Conservation (phyloP, 2,329 filamentous ascomycete species). For the Delphinella strobiligena region DNA sequence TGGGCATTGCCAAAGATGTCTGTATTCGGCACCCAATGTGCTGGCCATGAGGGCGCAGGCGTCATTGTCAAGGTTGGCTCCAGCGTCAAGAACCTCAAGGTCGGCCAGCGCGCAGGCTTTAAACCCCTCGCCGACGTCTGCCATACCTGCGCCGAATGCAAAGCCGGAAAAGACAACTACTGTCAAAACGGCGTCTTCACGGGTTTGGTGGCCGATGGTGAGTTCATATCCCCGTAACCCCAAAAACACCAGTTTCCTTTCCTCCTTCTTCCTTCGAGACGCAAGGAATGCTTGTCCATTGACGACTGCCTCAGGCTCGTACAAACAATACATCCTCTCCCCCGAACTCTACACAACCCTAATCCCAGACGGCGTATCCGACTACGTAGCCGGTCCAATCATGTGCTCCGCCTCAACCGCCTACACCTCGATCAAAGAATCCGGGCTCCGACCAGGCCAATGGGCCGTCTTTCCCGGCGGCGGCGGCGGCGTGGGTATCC, state of each 20-base stretch:
- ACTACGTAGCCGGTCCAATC: slow-evolving; percentile 46
- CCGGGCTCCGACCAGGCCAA: slow-evolving; percentile 37
- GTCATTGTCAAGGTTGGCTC: slow-evolving; percentile 45
- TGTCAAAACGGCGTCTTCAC: slow-evolving; percentile 34
- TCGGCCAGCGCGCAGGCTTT: slow-evolving; percentile 42
- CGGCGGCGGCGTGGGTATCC: slow-evolving; percentile 46
- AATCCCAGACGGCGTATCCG: slow-evolving; percentile 44
- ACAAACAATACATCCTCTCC: slow-evolving; percentile 47
- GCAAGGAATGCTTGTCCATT: neutral
- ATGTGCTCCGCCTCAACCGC: slow-evolving; percentile 50
- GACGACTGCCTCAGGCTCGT: slow-evolving; percentile 30
- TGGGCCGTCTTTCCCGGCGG: slow-evolving; percentile 45
- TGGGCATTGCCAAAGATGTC: slow-evolving; percentile 38
- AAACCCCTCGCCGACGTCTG: slow-evolving; percentile 42
- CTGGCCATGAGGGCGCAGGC: slow-evolving; percentile 48
- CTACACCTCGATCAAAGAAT: slow-evolving; percentile 43
- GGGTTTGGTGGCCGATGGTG: slow-evolving; percentile 28
- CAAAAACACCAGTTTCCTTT: too few relatives aligned
- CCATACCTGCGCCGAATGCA: slow-evolving; percentile 39
- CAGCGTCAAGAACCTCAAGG: slow-evolving; percentile 40
- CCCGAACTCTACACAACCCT: slow-evolving; percentile 43
- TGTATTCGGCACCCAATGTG: slow-evolving; percentile 18
- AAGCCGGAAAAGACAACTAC: slow-evolving; percentile 42
- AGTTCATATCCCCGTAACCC: slow-evolving; percentile 1
- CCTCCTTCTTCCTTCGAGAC: neutral